Evolutionary conservation across 495 filamentous ascomycete species (phyloP).

Genomic region (Sphaerosporella brunnea): DNA sequence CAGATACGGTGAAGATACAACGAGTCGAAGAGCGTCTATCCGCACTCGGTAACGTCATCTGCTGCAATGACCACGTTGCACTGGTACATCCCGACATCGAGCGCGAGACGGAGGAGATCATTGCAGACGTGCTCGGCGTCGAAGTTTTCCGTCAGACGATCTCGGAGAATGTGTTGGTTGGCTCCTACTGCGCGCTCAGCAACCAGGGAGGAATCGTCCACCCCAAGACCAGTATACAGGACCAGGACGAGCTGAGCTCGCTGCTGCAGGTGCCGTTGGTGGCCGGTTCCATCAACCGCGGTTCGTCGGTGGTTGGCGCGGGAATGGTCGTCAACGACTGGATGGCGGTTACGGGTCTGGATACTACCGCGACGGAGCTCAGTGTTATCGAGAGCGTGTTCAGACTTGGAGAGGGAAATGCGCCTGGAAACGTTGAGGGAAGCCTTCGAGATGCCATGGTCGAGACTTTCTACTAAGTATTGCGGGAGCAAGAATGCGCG

Average conservation of each 20-base stretch:
- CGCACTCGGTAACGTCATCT: conserved; percentile 92
- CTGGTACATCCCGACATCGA: conserved; percentile 88
- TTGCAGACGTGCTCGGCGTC: conserved; percentile 90
- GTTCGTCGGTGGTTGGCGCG: conserved; percentile 81
- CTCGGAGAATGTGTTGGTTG: conserved; percentile 79
- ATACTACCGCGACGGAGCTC: conserved; percentile 91
- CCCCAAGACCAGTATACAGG: conserved; percentile 87
- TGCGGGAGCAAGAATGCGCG: too few species aligned
- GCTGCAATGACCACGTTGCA: conserved; percentile 88
- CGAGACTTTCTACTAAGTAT: conserved; percentile 76
- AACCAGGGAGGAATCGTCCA: conserved; percentile 96
- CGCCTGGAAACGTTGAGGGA: conserved; percentile 52
- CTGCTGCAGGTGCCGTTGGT: conserved; percentile 91
- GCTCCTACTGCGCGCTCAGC: conserved; percentile 85
- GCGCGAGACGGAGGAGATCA: conserved; percentile 87
- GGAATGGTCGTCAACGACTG: conserved; percentile 99
- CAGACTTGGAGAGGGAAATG: conserved; percentile 72
- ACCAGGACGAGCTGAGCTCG: conserved; percentile 91
- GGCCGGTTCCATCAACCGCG: conserved; percentile 82
- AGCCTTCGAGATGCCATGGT: conserved; percentile 93
- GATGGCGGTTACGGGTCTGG: conserved; percentile 79
- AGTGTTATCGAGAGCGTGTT: conserved; percentile 94
- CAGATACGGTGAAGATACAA: conserved; percentile 73
- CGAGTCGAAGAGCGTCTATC: conserved; percentile 94
- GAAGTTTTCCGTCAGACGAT: conserved; percentile 98